Evolutionary conservation across 2,329 filamentous ascomycete species (phyloP), one percentile per base, ranked within the genome.

Genomic region (Microsporum canis): DNA sequence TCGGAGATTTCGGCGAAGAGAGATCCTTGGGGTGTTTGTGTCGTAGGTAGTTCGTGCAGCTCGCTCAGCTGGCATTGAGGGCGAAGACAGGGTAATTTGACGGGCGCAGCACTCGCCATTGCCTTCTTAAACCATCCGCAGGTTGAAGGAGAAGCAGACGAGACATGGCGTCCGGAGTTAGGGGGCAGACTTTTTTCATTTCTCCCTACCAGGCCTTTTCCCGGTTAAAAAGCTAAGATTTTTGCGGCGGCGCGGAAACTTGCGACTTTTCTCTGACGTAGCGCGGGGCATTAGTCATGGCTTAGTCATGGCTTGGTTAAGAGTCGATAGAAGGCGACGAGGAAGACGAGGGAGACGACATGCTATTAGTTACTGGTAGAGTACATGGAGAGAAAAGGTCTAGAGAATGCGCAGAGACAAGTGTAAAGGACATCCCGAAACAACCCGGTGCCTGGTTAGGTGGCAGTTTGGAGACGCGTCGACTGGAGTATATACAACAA

Each of bases 401-500:
- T 55, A 55, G 31, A 55, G 33, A 7, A 55, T 23, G 17, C 17
- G 17, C 17, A 36, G 33, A 29, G 8, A 36, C n/a, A 23, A 34
- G n/a, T 14, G 39, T n/a, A 43, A 33, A 55, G 49, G 17, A 55
- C 51, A 55, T 55, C 31, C 45, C 51, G 51, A 55, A 55, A 55
- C 51, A 55, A 34, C 51, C 51, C 33, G 31, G 17, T 34, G 33
- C 51, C 39, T 38, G 51, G 27, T n/a, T 55, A 23, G 49, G 2
- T 55, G 51, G 51, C 51, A 55, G 51, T n/a, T 36, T 36, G 29
- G 33, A 23, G 51, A 17, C 51, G 51, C 45, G 45, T 5, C 23
- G 45, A 23, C 45, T 51, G 45, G 45, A 51, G 51, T 55, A 55
- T 55, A 55, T 55, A 55, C 51, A 55, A 17, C 51, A 55, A 34